Evolutionary conservation across 371 early-diverging fungal genomes (phyloP), one percentile per base, ranked within the genome.

Genomic region (Mucor sp.): DNA sequence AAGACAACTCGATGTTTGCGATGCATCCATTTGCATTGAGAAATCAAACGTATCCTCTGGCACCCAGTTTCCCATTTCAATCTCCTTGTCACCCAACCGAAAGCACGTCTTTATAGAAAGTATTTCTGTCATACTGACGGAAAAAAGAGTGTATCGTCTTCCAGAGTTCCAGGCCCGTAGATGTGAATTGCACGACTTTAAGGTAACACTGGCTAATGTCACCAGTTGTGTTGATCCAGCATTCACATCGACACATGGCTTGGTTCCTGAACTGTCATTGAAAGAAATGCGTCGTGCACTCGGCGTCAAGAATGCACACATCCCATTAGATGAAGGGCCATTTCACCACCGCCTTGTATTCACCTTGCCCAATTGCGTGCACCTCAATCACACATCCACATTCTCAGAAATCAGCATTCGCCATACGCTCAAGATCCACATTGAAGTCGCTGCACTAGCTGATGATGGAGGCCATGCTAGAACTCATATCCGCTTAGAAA

Each of bases 401-500:
- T 78, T 64, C 35, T 47, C 61, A 4, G 75, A 78, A 44, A 77
- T 77, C 6, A 37, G 63, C 25, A 72, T 78, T 33, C 56, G 62
- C 3, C 78, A 78, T 57, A 56, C 65, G 4, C 53, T 78, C n/a
- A 72, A 64, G 25, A 69, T 78, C 9, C 65, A 65, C 21, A 72
- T 78, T 9, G 75, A 70, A 41, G 35, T 78, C 0, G 58, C 65
- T 1, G 41, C 55, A 37, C 19, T 48, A 2, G 17, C 23, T 19
- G 14, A 14, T 6, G 35, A 48, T 32, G n/a, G 19, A 19, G n/a
- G 53, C 0, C 25, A 41, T 21, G 37, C 33, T 9, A 23, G 35
- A 60, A 66, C 61, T 1, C 59, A 71, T 37, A 69, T 83, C 14
- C 78, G 75, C 30, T 65, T 82, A 4, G 82, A 79, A 37, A 74